Evolutionary conservation across 2,329 filamentous ascomycete genomes (phyloP), one percentile per base, ranked within the genome.

Genomic region (Fusarium beomiforme): DNA sequence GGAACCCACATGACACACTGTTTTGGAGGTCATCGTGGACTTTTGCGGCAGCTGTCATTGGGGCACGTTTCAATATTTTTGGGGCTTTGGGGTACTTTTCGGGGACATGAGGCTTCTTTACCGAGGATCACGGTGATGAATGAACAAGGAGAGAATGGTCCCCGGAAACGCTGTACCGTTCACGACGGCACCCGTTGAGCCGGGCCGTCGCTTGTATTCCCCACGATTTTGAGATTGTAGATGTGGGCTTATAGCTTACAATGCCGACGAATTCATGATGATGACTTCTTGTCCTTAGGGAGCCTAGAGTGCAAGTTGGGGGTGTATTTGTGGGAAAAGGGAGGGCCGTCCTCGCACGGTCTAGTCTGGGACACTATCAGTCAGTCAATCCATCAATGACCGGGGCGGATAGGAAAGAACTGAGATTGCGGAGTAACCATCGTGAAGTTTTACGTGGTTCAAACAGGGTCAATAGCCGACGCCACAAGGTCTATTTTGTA

Each of bases 351-450:
- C 64, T 75, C 71, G 70, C 67, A 73, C 70, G 73, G 71, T 49
- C 69, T 67, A 65, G 67, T 33, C 59, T 65, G 50, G 43, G 29
- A 29, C 8, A n/a, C 31, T 33, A 23, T 39, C 55, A 67, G 44
- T 39, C 42, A 19, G 46, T 33, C 33, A 21, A 29, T 23, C 29
- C 33, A 49, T 31, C 13, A n/a, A 31, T 49, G 46, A 62, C 44
- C 65, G 60, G 69, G 64, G 64, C 57, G 55, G 53, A 66, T 64
- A 63, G 58, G 58, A 67, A 67, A 58, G 53, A 53, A 59, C 59
- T 62, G 43, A 76, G 65, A 76, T 74, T 75, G 71, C 73, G 73
- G 73, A 75, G 73, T 69, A 75, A 61, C 59, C 69, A 67, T 71
- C 66, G 64, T 74, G 66, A 74, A 67, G 56, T 74, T 70, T 72